Evolutionary conservation across 2,329 filamentous ascomycete species (phyloP).

Genomic region (Sarocladium strictum): DNA sequence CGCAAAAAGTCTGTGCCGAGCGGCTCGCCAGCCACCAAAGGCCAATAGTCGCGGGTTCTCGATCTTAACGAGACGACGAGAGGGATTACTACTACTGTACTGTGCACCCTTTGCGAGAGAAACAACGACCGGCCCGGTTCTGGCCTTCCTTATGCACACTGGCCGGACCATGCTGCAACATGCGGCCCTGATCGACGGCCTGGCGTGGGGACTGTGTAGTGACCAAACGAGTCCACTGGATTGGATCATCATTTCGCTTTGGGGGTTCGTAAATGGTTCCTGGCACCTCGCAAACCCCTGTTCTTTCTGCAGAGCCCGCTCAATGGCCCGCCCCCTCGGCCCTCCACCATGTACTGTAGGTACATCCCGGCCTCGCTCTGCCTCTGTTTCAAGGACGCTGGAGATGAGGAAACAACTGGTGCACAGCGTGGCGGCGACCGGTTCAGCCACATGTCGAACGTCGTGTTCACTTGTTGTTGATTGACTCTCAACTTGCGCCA

Average conservation of each 20-base stretch:
- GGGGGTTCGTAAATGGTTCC: background rate
- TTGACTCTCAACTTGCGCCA: background rate
- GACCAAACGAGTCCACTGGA: background rate
- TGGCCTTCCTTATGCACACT: background rate
- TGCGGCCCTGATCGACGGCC: conserved; percentile 5
- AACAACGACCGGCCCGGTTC: background rate
- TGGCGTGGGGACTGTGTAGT: background rate
- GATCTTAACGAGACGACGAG: background rate
- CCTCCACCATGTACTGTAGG: background rate
- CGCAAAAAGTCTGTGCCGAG: conserved; percentile 7
- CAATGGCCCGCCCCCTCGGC: background rate
- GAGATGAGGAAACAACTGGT: background rate
- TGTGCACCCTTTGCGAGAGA: too few species aligned
- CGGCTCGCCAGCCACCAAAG: background rate
- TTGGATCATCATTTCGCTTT: conserved; percentile 9
- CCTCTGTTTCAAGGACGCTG: background rate
- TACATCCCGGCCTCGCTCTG: background rate
- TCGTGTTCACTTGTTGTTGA: background rate
- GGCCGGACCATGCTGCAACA: background rate
- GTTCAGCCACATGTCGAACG: background rate
- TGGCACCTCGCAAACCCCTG: background rate
- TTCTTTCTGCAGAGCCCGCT: background rate
- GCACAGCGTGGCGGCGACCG: background rate
- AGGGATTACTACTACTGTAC: too few species aligned
- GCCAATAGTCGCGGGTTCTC: background rate